phyloP scores from a whole-genome alignment of 768 basidiomycete genomes.

The Suillus subaureus region DNA sequence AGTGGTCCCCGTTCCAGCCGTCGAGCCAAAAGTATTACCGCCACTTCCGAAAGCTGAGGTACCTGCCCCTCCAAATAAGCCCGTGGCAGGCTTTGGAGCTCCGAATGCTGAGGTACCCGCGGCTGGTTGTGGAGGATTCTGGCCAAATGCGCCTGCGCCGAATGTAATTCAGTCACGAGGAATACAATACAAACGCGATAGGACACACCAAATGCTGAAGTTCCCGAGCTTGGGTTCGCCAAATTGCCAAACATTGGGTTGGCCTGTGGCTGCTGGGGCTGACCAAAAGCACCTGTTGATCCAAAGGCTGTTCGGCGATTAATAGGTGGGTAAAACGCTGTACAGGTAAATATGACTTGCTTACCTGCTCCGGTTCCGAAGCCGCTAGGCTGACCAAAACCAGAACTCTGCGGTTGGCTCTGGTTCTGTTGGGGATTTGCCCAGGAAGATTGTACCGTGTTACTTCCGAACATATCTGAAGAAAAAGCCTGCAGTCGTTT shows the following conservation, averaged over 20 bases:
- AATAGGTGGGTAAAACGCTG: conserved; percentile 27
- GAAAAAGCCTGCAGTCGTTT: conserved; percentile 27
- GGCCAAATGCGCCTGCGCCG: conserved; percentile 41
- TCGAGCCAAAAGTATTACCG: conserved; percentile 42
- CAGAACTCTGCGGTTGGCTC: conserved; percentile 57
- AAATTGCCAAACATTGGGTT: conserved; percentile 84
- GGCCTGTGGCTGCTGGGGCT: conserved; percentile 61
- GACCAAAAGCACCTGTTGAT: conserved; percentile 58
- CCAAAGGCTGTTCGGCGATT: conserved; percentile 51
- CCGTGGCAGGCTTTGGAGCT: conserved; percentile 66
- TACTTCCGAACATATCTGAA: conserved; percentile 61
- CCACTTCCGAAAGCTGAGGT: conserved; percentile 52
- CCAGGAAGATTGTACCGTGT: conserved; percentile 63
- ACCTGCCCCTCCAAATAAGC: conserved; percentile 68
- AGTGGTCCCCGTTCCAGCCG: conserved; percentile 32
- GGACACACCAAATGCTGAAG: conserved; percentile 40
- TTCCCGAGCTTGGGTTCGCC: conserved; percentile 35
- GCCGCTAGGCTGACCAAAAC: conserved; percentile 71
- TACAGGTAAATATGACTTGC: conserved; percentile 28
- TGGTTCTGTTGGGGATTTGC: conserved; percentile 66
- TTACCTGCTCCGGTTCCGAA: conserved; percentile 62
- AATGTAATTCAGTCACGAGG: conserved; percentile 12
- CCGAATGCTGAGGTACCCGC: conserved; percentile 56
- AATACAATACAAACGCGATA: conserved; percentile 11
- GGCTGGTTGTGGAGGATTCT: conserved; percentile 39